Evolutionary conservation across 306 rosid species (phyloP), one percentile per base, ranked within the genome.

Genomic region (Quercus berberidifolia): DNA sequence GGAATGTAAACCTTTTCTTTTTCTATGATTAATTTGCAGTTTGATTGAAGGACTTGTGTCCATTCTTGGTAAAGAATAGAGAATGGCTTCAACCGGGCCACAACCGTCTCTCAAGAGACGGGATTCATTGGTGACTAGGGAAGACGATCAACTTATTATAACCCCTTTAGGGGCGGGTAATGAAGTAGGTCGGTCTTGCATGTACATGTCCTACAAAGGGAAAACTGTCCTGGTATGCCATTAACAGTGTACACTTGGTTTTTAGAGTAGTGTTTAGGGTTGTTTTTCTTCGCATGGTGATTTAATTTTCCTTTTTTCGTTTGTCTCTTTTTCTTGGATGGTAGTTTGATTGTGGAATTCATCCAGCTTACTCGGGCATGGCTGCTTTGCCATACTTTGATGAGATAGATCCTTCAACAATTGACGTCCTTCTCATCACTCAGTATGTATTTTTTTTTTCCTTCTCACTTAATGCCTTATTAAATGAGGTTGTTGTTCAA

Each of bases 361-460:
- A 94, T 74, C 98, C 92, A 0, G 97, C 88, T 51, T 95, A 89
- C 60, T 95, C 93, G 1, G 97, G 99, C 74, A 92, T 94, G 99
- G 99, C 99, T 55, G 97, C 97, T 55, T 86, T 94, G 81, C 99
- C 99, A 0, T 92, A 92, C 83, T 94, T 94, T 78, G 99, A 95
- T 74, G 98, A 92, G 86, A 95, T 95, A 30, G 99, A 95, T 74
- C 99, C 99, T 41, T 95, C 98, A 19, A 84, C 89, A 1, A 82
- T 95, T 6, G 99, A 95, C 35, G 96, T 95, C 10, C 97, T 95
- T 67, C 98, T 95, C 82, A 85, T 95, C 41, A 95, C 96, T 25
- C 99, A 95, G 94, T 91, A 88, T 64, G 91, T 58, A 18, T 57
- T 12, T 41, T 41, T 38, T 31, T 33, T 38, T 38, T 8, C 46